A percentile compares a stretch with the other conserved stretches of the same genome.
phyloP scores from a whole-genome alignment of 768 basidiomycete genomes.

The Phaffia australis region DNA sequence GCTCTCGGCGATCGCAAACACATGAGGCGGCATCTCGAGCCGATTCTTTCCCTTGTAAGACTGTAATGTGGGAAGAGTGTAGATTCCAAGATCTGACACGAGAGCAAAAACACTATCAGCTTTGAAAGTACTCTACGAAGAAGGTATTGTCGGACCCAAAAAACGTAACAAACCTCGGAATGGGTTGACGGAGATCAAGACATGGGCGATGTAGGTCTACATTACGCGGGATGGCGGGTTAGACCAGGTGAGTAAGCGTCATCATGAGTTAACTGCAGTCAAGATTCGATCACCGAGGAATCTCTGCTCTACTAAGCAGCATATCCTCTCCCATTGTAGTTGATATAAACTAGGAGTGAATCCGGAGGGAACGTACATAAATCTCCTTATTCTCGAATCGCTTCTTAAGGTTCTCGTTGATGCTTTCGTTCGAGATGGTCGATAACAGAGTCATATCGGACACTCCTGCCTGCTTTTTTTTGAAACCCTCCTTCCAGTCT shows the following conservation, averaged over 20 bases:
- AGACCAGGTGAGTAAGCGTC: neutral
- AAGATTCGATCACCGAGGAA: neutral
- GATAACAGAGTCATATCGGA: constrained; percentile 96
- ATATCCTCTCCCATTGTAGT: neutral
- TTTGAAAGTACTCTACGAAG: neutral
- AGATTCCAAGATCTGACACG: constrained; percentile 83
- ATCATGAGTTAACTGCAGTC: neutral
- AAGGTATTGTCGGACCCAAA: neutral
- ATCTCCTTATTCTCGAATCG: constrained; percentile 92
- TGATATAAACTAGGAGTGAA: no score
- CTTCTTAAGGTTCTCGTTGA: constrained; percentile 97
- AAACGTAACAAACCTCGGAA: constrained; percentile 59
- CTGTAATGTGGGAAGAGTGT: constrained; percentile 75
- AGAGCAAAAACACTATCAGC: constrained; percentile 12
- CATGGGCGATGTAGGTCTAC: constrained; percentile 90
- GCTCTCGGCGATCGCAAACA: constrained; percentile 91
- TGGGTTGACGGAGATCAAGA: constrained; percentile 98
- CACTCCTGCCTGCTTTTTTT: constrained; percentile 98
- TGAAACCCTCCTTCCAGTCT: constrained; percentile 99
- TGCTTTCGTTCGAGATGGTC: constrained; percentile 90
- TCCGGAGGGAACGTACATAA: constrained; percentile 45
- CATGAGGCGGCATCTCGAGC: constrained; percentile 94
- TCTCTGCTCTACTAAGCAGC: neutral
- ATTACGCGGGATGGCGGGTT: neutral
- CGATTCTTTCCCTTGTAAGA: constrained; percentile 93